Evolutionary conservation across 352 stramenopile species (phyloP).

Genomic region (Pythium chondricola): DNA sequence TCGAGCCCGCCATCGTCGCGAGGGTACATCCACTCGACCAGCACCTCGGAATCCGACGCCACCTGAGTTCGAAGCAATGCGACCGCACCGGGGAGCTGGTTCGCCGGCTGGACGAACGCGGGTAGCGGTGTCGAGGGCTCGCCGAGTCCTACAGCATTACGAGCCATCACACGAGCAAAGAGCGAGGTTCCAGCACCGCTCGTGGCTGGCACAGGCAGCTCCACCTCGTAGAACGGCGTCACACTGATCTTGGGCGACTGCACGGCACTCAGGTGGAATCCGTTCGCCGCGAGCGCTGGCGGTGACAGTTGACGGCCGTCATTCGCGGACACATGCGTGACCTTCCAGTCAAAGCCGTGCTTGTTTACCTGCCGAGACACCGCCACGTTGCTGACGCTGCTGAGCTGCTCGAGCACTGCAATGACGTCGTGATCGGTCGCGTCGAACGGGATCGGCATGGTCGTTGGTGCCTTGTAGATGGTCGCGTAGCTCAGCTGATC

Average conservation of each 20-base stretch:
- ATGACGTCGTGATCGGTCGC: conserved; percentile 89
- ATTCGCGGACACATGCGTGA: conserved; percentile 80
- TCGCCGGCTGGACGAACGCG: conserved; percentile 38
- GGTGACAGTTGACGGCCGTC: neutral
- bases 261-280: conserved; percentile 34
- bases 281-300: conserved; percentile 40
- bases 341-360: conserved; percentile 87
- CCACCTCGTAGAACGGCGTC: conserved; percentile 42
- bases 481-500: conserved; percentile 59
- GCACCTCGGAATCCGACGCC: conserved; percentile 48
- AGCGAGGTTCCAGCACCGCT: conserved; percentile 37
- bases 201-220: conserved; percentile 23
- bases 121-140: conserved; percentile 31
- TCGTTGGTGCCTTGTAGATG: conserved; percentile 90
- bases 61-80: conserved; percentile 32
- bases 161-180: conserved; percentile 49
- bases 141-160: conserved; percentile 54
- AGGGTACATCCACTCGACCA: conserved; percentile 77
- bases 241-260: conserved; percentile 39
- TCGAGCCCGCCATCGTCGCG: conserved; percentile 53
- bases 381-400: conserved; percentile 83
- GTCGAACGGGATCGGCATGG: conserved; percentile 85
- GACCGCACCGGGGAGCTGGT: conserved; percentile 42
- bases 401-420: conserved; percentile 88
- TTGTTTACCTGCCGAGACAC: conserved; percentile 78